Evolutionary conservation across 1,139 yeast genomes (phyloP), one percentile per base, ranked within the genome.

Genomic region (Groenewaldozyma sp.): DNA sequence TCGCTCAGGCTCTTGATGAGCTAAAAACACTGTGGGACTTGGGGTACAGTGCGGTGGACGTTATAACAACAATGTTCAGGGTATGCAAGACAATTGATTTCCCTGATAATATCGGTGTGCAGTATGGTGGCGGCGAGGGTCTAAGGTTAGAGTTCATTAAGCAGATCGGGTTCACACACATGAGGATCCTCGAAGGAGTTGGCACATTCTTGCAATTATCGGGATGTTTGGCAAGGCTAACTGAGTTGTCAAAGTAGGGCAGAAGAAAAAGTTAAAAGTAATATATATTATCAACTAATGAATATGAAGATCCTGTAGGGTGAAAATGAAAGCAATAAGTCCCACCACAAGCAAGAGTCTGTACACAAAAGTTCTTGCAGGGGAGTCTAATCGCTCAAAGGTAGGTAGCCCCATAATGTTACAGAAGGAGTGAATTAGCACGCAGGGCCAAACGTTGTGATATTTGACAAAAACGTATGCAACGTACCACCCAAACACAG

Each of bases 31-130:
- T 91, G 28, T 88, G 96, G 96, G 70, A 65, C 24, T 84, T 83
- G 56, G 99, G 99, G 3, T 93, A 91, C 58, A 79, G 93, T 5
- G 93, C 96, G 0, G 82, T 87, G 24, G 99, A 91, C 62, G 84
- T 91, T 33, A 87, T 87, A 6, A 80, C 95, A 1, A 88, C 94
- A 46, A 74, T 91, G 53, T 91, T 91, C 63, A 74, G 83, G 47
- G 97, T 91, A 7, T 76, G 88, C 22, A 88, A 88, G 60, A 74
- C 81, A 1, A 57, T 91, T 46, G 80, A 76, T 29, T 64, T 87
- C 14, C 35, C 31, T n/a, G 45, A 42, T 22, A 73, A 70, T 38
- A 16, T 13, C 13, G 33, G 33, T 29, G 22, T n/a, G 6, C 33
- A 29, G 22, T 29, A 6, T 18, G 20, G 22, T 17, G 33, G 33